Evolutionary conservation across 164 flowering plant species (phyloP).

Genomic region (Vitis cinerea): DNA sequence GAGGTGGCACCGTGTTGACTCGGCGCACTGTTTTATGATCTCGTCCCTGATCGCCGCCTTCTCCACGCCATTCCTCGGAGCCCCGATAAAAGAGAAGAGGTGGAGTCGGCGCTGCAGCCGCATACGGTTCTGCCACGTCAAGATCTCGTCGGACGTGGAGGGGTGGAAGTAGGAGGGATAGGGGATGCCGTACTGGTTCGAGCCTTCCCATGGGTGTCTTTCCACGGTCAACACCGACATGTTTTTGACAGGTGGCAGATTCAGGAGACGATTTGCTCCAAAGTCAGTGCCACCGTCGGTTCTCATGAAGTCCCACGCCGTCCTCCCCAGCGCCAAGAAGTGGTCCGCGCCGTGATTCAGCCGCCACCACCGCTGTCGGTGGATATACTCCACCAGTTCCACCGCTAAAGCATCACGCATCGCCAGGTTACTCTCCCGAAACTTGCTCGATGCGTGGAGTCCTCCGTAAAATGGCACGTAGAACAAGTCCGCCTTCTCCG

Average conservation of each 20-base stretch:
- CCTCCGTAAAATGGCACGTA: conserved; percentile 52
- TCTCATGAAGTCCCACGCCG: conserved; percentile 74
- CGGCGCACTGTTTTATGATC: conserved; percentile 47
- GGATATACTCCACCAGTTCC: conserved; percentile 31
- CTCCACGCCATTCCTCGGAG: conserved; percentile 39
- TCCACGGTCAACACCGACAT: conserved; percentile 72
- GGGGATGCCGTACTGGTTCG: conserved; percentile 57
- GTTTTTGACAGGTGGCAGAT: conserved; percentile 29
- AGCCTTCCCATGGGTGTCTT: conserved; percentile 54
- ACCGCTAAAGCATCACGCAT: conserved; percentile 42
- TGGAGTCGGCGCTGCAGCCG: conserved; percentile 24
- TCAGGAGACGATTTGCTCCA: conserved; percentile 43
- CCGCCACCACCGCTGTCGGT: conserved; percentile 35
- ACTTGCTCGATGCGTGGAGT: conserved; percentile 33
- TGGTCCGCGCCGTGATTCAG: conserved; percentile 47
- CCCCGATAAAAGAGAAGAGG: conserved; percentile 58
- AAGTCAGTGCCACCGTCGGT: conserved; percentile 31
- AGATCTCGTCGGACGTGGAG: conserved; percentile 25
- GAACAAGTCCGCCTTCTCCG: conserved; percentile 29
- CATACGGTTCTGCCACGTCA: conserved; percentile 41
- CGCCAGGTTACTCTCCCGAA: conserved; percentile 21
- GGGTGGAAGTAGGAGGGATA: conserved; percentile 74
- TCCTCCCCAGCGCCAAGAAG: conserved; percentile 56
- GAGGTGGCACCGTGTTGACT: conserved; percentile 39
- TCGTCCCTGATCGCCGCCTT: conserved; percentile 54